A percentile compares a stretch with the other conserved stretches of the same genome.
Conservation (phyloP, 2,329 filamentous ascomycete species). For the Xylaria sp. region DNA sequence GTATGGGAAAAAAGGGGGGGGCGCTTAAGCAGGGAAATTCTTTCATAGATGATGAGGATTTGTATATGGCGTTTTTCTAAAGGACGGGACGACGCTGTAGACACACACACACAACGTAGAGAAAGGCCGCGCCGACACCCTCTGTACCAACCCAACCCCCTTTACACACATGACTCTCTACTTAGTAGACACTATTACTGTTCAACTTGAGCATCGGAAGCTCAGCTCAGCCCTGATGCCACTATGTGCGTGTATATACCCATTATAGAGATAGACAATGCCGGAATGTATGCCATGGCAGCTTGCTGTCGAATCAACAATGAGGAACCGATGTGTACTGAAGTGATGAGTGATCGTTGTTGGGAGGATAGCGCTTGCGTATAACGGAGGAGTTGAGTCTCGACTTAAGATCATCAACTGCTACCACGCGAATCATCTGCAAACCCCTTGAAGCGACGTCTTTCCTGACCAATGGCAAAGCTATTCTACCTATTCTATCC, state of each 20-base stretch:
- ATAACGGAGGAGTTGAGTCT: no score
- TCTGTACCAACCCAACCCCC: not conserved
- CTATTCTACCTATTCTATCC: no score
- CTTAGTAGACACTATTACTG: not conserved
- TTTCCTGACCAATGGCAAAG: no score
- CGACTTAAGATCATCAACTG: no score
- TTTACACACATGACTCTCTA: not conserved
- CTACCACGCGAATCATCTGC: no score
- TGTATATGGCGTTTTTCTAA: not conserved
- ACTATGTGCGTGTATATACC: constrained; percentile 13
- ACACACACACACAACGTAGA: not conserved
- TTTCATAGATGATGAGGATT: not conserved
- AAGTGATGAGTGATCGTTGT: not conserved
- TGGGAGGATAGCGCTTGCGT: no score
- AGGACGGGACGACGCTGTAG: not conserved
- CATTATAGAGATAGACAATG: constrained; percentile 12
- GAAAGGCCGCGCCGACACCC: not conserved
- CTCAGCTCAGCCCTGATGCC: not conserved
- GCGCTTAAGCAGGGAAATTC: not conserved
- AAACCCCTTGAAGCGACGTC: no score
- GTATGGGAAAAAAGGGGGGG: no score
- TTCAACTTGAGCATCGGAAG: not conserved
- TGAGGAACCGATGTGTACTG: not conserved
- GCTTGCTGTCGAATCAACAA: not conserved
- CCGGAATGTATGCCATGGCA: not conserved